phyloP scores from a whole-genome alignment of 2,329 filamentous ascomycete species.

The Dendryphion nanum region DNA sequence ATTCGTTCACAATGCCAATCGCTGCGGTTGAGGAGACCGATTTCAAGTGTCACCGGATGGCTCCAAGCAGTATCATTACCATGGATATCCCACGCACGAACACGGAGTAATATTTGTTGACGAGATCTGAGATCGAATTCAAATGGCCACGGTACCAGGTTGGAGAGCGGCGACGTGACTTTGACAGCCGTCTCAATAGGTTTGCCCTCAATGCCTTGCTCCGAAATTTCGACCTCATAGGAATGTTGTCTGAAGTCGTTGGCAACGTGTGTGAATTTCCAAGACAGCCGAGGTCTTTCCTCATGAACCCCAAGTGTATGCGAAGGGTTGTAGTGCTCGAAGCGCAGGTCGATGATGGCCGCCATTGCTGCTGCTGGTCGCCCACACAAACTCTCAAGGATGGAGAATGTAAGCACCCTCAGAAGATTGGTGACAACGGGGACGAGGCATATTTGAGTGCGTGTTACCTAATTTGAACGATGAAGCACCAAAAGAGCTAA shows the following conservation, averaged over 20 bases:
- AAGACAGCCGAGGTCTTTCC: conserved; percentile 46
- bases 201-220: conserved; percentile 13
- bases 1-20: not conserved
- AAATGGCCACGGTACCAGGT: conserved; percentile 47
- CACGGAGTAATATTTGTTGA: conserved; percentile 26
- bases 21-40: conserved; percentile 26
- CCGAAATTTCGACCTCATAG: conserved; percentile 47
- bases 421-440: not conserved
- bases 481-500: not conserved
- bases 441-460: not conserved
- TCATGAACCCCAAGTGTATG: conserved; percentile 47
- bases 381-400: not conserved
- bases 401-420: not conserved
- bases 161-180: conserved; percentile 38
- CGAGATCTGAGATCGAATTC: conserved; percentile 26
- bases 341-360: conserved; percentile 42
- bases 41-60: conserved; percentile 26
- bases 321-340: not conserved
- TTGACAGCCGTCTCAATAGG: conserved; percentile 9
- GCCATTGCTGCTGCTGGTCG: conserved; percentile 1
- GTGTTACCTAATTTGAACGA: not conserved
- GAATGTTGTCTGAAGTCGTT: conserved; percentile 45
- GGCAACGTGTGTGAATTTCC: conserved; percentile 43
- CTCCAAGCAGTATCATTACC: conserved; percentile 28
- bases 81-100: conserved; percentile 15